Evolutionary conservation across 305 asterid genomes (phyloP).

Genomic region (Fraxinus floribunda): DNA sequence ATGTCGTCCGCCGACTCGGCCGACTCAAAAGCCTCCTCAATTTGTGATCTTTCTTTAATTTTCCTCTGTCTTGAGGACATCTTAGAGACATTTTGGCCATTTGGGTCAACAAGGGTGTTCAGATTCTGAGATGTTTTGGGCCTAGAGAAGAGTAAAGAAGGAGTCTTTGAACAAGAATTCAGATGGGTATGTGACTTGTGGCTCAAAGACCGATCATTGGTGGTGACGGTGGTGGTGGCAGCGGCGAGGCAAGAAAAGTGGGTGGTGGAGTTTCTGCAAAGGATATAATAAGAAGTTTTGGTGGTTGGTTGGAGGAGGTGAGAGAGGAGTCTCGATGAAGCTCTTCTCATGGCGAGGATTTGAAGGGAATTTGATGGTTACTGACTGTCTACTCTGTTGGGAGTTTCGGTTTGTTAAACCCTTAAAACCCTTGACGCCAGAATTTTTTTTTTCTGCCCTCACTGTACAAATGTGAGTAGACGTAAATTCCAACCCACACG

Average conservation of each 20-base stretch:
- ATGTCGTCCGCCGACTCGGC: constrained; percentile 70
- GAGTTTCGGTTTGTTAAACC: constrained; percentile 34
- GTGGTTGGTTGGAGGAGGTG: constrained; percentile 37
- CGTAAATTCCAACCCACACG: too few relatives aligned
- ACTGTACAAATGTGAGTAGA: background rate
- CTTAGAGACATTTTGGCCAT: constrained; percentile 29
- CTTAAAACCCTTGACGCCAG: constrained; percentile 26
- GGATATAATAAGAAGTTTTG: constrained; percentile 31
- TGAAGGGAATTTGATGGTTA: background rate
- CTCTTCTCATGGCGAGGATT: constrained; percentile 63
- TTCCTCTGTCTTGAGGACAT: constrained; percentile 73
- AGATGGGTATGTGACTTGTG: constrained; percentile 26
- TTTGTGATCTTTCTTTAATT: constrained; percentile 54
- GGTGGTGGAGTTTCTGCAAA: constrained; percentile 31
- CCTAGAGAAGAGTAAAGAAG: constrained; percentile 34
- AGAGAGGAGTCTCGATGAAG: constrained; percentile 44
- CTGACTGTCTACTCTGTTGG: too few relatives aligned
- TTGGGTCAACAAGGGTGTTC: constrained; percentile 50
- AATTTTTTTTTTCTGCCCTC: background rate
- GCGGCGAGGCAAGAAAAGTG: constrained; percentile 9
- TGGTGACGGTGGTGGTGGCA: constrained; percentile 18
- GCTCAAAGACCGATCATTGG: constrained; percentile 19
- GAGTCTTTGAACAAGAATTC: constrained; percentile 35
- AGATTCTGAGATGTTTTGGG: constrained; percentile 32
- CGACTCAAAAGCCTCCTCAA: constrained; percentile 83